phyloP scores from a whole-genome alignment of 2,329 filamentous ascomycete species.

The Chrysoporthe deuterocubensis region DNA sequence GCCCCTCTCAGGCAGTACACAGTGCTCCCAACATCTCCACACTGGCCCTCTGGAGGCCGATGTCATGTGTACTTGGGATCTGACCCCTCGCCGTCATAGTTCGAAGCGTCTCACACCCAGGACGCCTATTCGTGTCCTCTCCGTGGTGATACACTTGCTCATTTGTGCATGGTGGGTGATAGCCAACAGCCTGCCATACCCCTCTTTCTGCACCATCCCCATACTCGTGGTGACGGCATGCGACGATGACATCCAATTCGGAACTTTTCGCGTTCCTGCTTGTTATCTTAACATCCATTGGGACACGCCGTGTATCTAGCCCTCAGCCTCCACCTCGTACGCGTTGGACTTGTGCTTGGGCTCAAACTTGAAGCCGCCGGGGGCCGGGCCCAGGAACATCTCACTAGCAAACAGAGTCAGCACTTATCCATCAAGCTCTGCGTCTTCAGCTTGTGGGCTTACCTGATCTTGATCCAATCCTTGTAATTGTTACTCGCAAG shows the following conservation, averaged over 20 bases:
- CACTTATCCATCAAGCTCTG: constrained; percentile 22
- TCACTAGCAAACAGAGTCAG: constrained; percentile 61
- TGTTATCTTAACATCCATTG: not conserved
- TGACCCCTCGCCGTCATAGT: not conserved
- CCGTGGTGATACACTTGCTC: not conserved
- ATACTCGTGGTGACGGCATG: too few species aligned
- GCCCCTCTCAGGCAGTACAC: not conserved
- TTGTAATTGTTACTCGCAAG: constrained; percentile 88
- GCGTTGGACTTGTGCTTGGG: constrained; percentile 97
- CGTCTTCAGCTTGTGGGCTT: constrained; percentile 43
- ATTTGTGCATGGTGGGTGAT: not conserved
- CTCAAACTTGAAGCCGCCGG: constrained; percentile 89
- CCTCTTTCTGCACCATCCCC: not conserved
- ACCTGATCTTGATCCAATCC: constrained; percentile 99
- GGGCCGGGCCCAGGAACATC: constrained; percentile 94
- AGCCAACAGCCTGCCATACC: not conserved
- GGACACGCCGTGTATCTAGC: constrained; percentile 43
- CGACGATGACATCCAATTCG: too few species aligned
- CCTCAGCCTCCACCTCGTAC: constrained; percentile 81
- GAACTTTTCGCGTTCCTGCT: not conserved
- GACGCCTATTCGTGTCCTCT: not conserved
- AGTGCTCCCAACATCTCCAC: not conserved
- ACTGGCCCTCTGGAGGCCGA: not conserved
- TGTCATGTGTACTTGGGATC: not conserved
- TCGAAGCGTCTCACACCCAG: not conserved